Conservation (phyloP, 768 basidiomycete species). For the Mycena belliarum region DNA sequence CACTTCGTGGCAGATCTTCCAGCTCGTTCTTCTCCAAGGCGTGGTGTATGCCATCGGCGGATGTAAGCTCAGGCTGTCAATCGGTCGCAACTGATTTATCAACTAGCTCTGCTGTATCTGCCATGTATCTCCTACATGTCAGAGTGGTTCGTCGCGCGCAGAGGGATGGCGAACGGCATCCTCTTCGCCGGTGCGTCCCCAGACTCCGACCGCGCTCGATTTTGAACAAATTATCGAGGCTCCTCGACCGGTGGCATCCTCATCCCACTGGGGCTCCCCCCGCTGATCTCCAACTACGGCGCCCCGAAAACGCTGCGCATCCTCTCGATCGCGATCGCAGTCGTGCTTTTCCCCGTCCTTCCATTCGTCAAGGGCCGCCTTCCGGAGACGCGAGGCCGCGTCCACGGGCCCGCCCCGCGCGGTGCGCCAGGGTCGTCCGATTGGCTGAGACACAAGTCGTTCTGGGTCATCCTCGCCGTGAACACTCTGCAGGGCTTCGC, state of each 20-base stretch:
- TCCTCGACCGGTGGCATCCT: constrained; percentile 29
- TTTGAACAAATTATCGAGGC: no score
- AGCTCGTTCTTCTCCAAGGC: constrained; percentile 28
- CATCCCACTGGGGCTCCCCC: constrained; percentile 28
- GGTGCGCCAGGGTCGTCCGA: neutral
- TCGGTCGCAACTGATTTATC: no score
- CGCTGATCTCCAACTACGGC: constrained; percentile 27
- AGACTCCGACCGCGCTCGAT: no score
- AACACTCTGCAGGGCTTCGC: constrained; percentile 30
- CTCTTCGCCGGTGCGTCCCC: constrained; percentile 29
- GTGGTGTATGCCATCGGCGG: constrained; percentile 30
- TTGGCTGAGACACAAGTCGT: constrained; percentile 20
- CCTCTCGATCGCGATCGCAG: constrained; percentile 20
- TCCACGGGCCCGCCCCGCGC: constrained; percentile 1
- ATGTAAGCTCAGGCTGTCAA: constrained; percentile 23
- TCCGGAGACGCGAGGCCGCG: constrained; percentile 19
- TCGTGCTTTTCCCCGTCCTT: constrained; percentile 23
- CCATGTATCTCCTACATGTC: constrained; percentile 29
- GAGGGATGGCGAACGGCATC: constrained; percentile 34
- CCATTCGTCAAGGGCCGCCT: constrained; percentile 29
- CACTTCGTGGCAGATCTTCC: constrained; percentile 1
- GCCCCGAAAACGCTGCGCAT: constrained; percentile 26
- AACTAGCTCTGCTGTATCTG: neutral
- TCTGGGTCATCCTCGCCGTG: constrained; percentile 24
- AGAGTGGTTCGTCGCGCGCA: constrained; percentile 33